Evolutionary conservation across 805 yeast species (phyloP), one percentile per base, ranked within the genome.

Genomic region (Naumovozyma castellii): DNA sequence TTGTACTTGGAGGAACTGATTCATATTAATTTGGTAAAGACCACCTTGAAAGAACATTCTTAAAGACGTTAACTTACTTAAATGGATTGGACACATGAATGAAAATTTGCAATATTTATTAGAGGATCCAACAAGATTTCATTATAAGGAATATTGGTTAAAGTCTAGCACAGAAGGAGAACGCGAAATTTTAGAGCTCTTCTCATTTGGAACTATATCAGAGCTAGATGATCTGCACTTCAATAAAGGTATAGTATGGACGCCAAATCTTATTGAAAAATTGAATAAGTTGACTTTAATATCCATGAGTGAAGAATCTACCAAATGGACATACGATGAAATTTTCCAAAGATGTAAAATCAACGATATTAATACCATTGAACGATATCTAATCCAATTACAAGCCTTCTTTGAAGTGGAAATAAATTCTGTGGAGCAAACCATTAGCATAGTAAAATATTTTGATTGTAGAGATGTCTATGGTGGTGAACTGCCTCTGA

Each of bases 391-490:
- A 14, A 50, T 57, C 18, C 42, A 45, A 32, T 37, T 57, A 19
- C 51, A 47, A 15, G 41, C 35, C 15, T 33, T 56, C 15, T 41
- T 56, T 14, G 31, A 42, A 28, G 47, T 46, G 14, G 36, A 43
- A 31, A 41, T 58, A 14, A 61, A 59, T 41, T 44, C 56, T 1
- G 48, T 53, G 18, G 40, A 41, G n/a, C 33, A 42, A 30, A 17
- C 19, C 1, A 50, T 49, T 1, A 34, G 33, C 2, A 40, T 58
- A 9, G 28, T 28, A 4, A 34, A 40, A 8, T 43, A 48, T 35
- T 34, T 35, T 15, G 58, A 48, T 34, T 41, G 54, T 28, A 45
- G 64, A 34, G 64, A 59, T 42, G 54, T 59, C 0, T 58, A 54
- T 34, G 41, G 43, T 18, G 35, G 36, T 18, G 57, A 54, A 36